Evolutionary conservation across 495 filamentous ascomycete species (phyloP), one percentile per base, ranked within the genome.

Genomic region (Trypethelium eluteriae): DNA sequence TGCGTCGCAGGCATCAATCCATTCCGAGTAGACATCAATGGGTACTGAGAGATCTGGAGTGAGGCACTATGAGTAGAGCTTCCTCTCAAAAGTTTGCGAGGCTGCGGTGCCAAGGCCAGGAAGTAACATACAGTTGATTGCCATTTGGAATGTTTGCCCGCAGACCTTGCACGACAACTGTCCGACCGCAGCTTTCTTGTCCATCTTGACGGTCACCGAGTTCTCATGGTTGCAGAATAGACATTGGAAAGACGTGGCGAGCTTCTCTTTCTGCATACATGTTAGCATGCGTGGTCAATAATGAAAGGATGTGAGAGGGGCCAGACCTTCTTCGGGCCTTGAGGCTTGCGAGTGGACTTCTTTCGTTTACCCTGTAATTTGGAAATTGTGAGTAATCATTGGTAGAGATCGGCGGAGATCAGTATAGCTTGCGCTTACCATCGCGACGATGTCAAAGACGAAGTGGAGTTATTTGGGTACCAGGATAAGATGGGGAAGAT

Each of bases 141-240:
- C 85, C 49, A 90, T 93, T 72, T 97, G 92, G 75, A 95, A 98
- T 64, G 84, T 84, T 76, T 98, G 93, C 2, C 92, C 93, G 77
- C 94, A 98, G 39, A 93, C 83, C 72, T 94, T 96, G 80, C 94
- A 98, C 32, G 87, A 84, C 5, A 98, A 84, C 50, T 86, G 81
- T 4, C 92, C 94, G 35, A 96, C 80, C 38, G 90, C 91, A 5
- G 85, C 79, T 75, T 97, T 98, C 81, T 94, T 96, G 69, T 98
- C 91, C 47, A 98, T 79, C 73, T 92, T 91, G 70, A 96, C 89
- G 2, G 86, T 81, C 41, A 98, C 90, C 0, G 92, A 88, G 57
- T 90, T 91, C 73, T 98, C 95, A 77, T 98, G 92, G 76, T 96
- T 98, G 81, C 94, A 98, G 78, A 98, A 98, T 39, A 97, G 85